Evolutionary conservation across 1,284 basidiomycete species (phyloP).

Genomic region (Pascua guehoae): DNA sequence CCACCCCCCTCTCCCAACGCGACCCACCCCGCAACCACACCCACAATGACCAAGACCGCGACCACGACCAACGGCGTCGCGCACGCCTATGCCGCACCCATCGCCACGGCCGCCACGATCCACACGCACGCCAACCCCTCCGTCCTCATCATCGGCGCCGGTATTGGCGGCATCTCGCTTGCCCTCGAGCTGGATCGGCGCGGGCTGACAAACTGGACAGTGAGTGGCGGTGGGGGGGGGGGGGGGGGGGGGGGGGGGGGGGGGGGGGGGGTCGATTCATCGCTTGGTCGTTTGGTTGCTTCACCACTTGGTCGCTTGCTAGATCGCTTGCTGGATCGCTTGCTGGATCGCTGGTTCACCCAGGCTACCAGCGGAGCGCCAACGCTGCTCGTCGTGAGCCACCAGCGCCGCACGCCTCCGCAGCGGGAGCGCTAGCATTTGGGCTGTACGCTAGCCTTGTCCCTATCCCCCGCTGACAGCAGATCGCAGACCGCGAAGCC

Average conservation of each 20-base stretch:
- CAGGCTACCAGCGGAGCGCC: too few species aligned
- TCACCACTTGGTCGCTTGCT: too few species aligned
- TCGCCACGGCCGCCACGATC: background rate
- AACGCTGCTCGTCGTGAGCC: too few species aligned
- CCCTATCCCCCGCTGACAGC: background rate
- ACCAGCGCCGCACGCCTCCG: too few species aligned
- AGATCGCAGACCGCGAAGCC: constrained; percentile 11
- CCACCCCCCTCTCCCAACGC: too few species aligned
- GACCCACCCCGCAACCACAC: too few species aligned
- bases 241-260: background rate
- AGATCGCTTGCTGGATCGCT: too few species aligned
- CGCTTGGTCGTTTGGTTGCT: too few species aligned
- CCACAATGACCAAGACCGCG: too few species aligned
- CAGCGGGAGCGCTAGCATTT: background rate
- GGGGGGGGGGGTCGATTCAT: too few species aligned
- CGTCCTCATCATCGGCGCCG: constrained; percentile 11
- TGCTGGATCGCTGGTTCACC: too few species aligned
- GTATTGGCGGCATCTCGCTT: constrained; percentile 16
- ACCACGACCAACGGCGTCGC: too few species aligned
- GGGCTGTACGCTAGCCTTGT: background rate
- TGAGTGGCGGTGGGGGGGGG: background rate
- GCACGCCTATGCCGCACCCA: background rate
- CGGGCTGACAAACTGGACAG: constrained; percentile 16
- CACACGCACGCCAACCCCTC: constrained; percentile 6
- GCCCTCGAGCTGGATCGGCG: constrained; percentile 14